Evolutionary conservation across 1,284 basidiomycete genomes (phyloP).

Genomic region (Agaricales sp.): DNA sequence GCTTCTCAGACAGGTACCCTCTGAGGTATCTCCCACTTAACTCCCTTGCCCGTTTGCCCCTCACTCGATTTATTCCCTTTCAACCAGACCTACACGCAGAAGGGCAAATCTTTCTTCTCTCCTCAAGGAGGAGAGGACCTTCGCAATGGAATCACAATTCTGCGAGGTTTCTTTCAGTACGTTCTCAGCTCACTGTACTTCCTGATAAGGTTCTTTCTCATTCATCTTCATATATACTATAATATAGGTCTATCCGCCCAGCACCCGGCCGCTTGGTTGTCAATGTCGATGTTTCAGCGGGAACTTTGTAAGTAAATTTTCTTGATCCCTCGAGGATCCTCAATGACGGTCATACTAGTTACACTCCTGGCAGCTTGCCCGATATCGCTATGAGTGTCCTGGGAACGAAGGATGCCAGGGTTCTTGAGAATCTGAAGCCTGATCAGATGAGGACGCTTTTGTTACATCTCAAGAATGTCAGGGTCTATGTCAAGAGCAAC

Average conservation of each 20-base stretch:
- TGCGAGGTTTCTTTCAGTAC: not conserved
- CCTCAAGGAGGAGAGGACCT: not conserved
- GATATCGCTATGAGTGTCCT: not conserved
- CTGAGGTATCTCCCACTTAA: not conserved
- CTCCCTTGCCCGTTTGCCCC: not conserved
- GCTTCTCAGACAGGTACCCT: not conserved
- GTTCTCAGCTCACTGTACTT: no score
- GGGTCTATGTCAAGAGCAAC: not conserved
- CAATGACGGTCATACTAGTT: not conserved
- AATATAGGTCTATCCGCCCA: conserved; percentile 31
- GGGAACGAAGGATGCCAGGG: not conserved
- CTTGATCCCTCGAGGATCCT: not conserved
- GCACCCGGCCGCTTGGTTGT: conserved; percentile 41
- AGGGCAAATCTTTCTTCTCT: not conserved
- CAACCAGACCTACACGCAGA: not conserved
- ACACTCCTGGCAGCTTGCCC: not conserved
- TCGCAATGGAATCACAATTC: not conserved
- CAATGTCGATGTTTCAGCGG: conserved; percentile 46
- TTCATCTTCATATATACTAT: not conserved
- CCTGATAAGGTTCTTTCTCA: not conserved
- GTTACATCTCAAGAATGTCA: not conserved
- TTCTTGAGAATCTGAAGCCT: not conserved
- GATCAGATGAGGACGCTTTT: not conserved
- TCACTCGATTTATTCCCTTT: not conserved
- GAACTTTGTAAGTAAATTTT: not conserved